Evolutionary conservation across 23 red algal species (phyloP).

Genomic region (Gracilaria vermiculophylla): DNA sequence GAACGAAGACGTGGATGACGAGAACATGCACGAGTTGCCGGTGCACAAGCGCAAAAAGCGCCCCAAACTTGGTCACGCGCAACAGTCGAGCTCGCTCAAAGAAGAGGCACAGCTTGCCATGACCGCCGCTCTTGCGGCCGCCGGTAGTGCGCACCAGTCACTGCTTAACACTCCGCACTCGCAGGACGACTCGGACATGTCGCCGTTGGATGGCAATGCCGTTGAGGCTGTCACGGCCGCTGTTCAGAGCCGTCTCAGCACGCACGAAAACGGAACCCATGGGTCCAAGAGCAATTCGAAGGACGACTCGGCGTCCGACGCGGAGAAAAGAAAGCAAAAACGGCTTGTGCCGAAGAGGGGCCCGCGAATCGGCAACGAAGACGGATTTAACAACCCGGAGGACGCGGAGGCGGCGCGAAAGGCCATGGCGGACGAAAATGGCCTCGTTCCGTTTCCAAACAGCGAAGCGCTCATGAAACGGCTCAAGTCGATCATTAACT

Average conservation of each 20-base stretch:
- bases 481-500: slow-evolving; percentile 73
- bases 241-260: not conserved
- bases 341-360: slow-evolving; percentile 41
- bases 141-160: not conserved
- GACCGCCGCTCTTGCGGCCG: not conserved
- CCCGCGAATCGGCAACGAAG: slow-evolving; percentile 46
- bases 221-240: not conserved
- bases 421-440: slow-evolving; percentile 28
- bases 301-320: not conserved
- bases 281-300: not conserved
- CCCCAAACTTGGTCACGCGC: slow-evolving; percentile 25
- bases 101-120: not conserved
- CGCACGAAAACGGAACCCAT: slow-evolving; percentile 1
- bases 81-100: not conserved
- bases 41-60: slow-evolving; percentile 17
- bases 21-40: not conserved
- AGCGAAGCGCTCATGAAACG: slow-evolving; percentile 76
- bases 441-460: slow-evolving; percentile 66
- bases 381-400: slow-evolving; percentile 49
- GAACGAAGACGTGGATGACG: slow-evolving; percentile 26
- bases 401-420: slow-evolving; percentile 7
- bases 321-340: not conserved
- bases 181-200: slow-evolving; percentile 27
- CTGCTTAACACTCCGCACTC: not conserved
- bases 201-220: not conserved